A percentile compares a stretch with the other conserved stretches of the same genome.
phyloP scores from a whole-genome alignment of 2,329 filamentous ascomycete species.

The Gnomoniopsis sp. region DNA sequence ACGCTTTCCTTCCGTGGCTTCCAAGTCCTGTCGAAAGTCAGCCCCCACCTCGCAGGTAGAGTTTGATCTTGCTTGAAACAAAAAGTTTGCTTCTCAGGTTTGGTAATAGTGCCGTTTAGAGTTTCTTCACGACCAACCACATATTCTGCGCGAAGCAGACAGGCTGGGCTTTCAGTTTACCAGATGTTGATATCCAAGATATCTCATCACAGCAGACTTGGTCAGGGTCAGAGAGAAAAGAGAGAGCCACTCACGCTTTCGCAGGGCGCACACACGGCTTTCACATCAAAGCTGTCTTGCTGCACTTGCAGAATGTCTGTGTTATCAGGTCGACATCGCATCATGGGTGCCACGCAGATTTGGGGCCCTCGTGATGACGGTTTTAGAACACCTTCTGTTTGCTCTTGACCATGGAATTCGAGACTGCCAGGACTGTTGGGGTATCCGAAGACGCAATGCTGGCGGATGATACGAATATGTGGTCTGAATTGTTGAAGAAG shows the following conservation, averaged over 20 bases:
- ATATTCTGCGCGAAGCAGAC: neutral
- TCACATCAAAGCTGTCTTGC: neutral
- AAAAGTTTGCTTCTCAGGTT: neutral
- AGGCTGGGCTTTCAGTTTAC: conserved; percentile 20
- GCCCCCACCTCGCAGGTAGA: conserved; percentile 6
- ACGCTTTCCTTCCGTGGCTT: neutral
- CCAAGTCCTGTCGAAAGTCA: conserved; percentile 1
- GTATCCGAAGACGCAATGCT: conserved; percentile 26
- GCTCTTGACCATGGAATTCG: conserved; percentile 57
- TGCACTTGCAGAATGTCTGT: conserved; percentile 1
- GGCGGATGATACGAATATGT: conserved; percentile 32
- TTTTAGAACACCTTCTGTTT: conserved; percentile 55
- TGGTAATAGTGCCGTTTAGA: conserved; percentile 6
- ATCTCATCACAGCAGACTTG: conserved; percentile 11
- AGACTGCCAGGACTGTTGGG: conserved; percentile 46
- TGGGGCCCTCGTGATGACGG: conserved; percentile 67
- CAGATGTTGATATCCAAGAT: conserved; percentile 11
- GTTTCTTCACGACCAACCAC: conserved; percentile 19
- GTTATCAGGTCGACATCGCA: conserved; percentile 62
- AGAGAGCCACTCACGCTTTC: conserved; percentile 12
- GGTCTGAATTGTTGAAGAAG: conserved; percentile 29
- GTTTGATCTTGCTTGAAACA: neutral
- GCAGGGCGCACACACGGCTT: neutral
- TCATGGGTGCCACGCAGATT: conserved; percentile 57
- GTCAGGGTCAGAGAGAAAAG: neutral